Evolutionary conservation across 495 filamentous ascomycete genomes (phyloP), one percentile per base, ranked within the genome.

Genomic region (Sporormia fimetaria): DNA sequence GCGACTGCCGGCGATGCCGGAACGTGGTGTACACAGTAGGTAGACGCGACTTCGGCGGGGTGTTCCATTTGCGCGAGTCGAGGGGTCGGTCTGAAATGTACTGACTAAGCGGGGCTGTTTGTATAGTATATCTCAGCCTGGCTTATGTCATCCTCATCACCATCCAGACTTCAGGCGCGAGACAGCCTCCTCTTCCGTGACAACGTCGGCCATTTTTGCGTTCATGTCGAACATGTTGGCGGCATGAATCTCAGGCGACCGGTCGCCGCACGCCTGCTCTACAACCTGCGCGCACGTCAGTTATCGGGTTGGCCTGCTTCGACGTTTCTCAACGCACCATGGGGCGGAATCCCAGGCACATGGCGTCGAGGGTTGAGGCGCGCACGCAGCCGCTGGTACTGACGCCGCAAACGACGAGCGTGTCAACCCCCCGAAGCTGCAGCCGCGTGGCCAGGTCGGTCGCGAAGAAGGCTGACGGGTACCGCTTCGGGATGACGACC

Each of bases 391-490:
- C 60, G 32, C 49, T 57, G 21, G 61, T 64, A 37, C 56, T 58
- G 20, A 64, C 60, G 4, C 61, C 60, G 18, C 56, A 55, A 7
- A 64, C 42, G 6, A 62, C 60, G 33, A 62, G 32, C 39, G 59
- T 62, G 44, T 64, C 60, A 8, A 60, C 59, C 31, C 45, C 47
- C 40, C 56, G 17, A 8, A 52, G 21, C 29, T 52, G 41, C 36
- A 64, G 47, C 10, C 51, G 50, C 4, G 49, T 47, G 6, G 49
- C 51, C 31, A 64, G 44, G 21, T 56, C 55, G 22, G 61, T 64
- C 16, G 59, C 61, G 44, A 64, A 64, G 53, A 64, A 64, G 8
- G 59, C 61, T 16, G 52, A 57, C 18, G 61, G 49, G 38, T 61
- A 52, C 31, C 51, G 52, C 54, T 64, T 64, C 18, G 44, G 34